Evolutionary conservation across 257 asterid species (phyloP), one percentile per base, ranked within the genome.

Genomic region (Henckelia pumila): DNA sequence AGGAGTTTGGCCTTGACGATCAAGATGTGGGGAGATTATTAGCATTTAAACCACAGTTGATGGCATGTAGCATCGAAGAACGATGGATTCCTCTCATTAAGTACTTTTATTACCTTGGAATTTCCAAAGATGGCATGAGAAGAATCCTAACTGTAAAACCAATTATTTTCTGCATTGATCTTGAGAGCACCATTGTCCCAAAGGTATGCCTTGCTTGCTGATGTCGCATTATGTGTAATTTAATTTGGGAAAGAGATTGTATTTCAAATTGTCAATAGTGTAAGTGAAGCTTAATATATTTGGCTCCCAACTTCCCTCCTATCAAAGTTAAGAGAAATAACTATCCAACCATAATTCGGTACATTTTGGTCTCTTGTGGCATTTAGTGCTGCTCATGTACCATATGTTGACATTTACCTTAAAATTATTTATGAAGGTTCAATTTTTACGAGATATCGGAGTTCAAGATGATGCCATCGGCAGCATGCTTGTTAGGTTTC

Each of bases 1-100:
- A 86, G 83, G 97, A 90, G 73, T 93, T 93, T 79, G 95, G 95
- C 73, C 90, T 93, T 26, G 68, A 69, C 59, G 66, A 77, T 56
- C 92, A 90, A 82, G 95, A 88, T 24, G 80, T 93, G 75, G 96
- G 95, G 57, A 82, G 95, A 77, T 76, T 93, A 73, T 68, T 93
- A 72, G 96, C 99, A 17, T 85, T 78, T 72, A 93, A 85, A 76
- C 99, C 97, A 16, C 99, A 90, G 72, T 70, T 93, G 80, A 93
- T 93, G 97, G 92, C 78, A 44, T 93, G 97, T 64, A 85, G 97
- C 78, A 93, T 90, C 53, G 96, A 90, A 68, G 92, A 88, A 35
- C 82, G 82, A 79, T 90, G 87, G 95, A 83, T 21, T 77, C 99
- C 99, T 80, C 97, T 93, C 2, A 88, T 90, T 17, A 88, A 89